These are phyloP conservation scores for Juncus inflexus DNA, from an alignment of 176 grass and related monocot genomes.

Conservation along the genomic window DNA sequence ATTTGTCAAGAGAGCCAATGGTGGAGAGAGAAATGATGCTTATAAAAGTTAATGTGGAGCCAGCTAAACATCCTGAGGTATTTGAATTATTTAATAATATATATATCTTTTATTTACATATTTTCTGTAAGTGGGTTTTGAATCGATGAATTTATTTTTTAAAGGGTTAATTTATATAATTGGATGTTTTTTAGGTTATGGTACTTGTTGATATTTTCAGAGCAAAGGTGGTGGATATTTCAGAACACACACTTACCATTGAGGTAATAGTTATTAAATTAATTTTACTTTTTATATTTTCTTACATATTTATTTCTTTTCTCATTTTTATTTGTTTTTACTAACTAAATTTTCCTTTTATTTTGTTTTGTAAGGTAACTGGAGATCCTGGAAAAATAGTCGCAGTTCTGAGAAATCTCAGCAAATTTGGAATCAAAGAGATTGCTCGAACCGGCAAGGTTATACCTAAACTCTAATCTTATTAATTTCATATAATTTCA, in stretches of 20 bases:
- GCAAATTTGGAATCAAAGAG: slow-evolving; percentile 88
- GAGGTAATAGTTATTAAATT: slow-evolving; percentile 50
- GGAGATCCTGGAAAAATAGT: slow-evolving; percentile 95
- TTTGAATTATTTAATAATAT: neutral
- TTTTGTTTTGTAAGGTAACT: slow-evolving; percentile 61
- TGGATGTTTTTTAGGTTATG: slow-evolving; percentile 61
- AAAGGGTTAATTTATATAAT: slow-evolving; percentile 1
- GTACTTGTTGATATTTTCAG: slow-evolving; percentile 91
- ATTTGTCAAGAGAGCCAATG: slow-evolving; percentile 89
- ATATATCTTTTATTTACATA: neutral
- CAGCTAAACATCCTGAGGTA: slow-evolving; percentile 67
- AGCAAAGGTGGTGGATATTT: slow-evolving; percentile 96
- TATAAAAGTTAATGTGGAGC: slow-evolving; percentile 82
- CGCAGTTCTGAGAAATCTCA: slow-evolving; percentile 66
- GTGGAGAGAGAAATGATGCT: slow-evolving; percentile 98
- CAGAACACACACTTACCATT: slow-evolving; percentile 61
- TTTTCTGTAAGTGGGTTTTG: neutral
- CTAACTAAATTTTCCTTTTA: slow-evolving; percentile 14
- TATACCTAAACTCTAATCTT: neutral
- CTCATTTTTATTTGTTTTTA: slow-evolving; percentile 10
- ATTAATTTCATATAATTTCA: slow-evolving; percentile 16
- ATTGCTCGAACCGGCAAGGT: slow-evolving; percentile 94
- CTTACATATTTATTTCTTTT: neutral
- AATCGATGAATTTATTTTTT: neutral
- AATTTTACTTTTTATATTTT: neutral